phyloP scores from a whole-genome alignment of 805 yeast species.

The Pachysolen tannophilus region DNA sequence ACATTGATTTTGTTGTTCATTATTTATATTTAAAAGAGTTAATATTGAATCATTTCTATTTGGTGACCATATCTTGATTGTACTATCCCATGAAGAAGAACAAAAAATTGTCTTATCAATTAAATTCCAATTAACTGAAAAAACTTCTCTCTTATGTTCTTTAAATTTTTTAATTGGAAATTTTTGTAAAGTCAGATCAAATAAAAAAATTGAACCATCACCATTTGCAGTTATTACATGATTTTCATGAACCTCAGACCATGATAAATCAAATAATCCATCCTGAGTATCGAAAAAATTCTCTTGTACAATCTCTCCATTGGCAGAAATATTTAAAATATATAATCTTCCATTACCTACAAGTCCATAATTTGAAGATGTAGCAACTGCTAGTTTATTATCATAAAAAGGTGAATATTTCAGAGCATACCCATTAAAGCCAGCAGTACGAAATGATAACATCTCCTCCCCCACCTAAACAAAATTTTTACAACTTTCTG shows the following conservation, averaged over 20 bases:
- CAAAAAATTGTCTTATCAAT: conserved; percentile 50
- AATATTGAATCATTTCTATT: conserved; percentile 44
- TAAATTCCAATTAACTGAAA: conserved; percentile 28
- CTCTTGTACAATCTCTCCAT: conserved; percentile 52
- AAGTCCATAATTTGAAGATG: conserved; percentile 87
- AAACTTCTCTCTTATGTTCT: conserved; percentile 54
- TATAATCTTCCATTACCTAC: conserved; percentile 88
- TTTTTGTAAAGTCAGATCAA: conserved; percentile 59
- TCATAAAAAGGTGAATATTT: conserved; percentile 91
- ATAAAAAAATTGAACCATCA: conserved; percentile 80
- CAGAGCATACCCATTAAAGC: conserved; percentile 81
- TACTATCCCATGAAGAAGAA: conserved; percentile 89
- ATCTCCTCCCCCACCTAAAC: no score
- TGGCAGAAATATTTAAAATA: conserved; percentile 57
- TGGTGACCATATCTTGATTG: conserved; percentile 75
- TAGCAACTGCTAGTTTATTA: conserved; percentile 80
- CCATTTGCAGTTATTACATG: conserved; percentile 81
- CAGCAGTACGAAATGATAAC: conserved; percentile 68
- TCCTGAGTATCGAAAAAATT: conserved; percentile 83
- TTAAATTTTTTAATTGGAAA: conserved; percentile 69
- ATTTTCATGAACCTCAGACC: conserved; percentile 90
- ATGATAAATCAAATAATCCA: conserved; percentile 77
- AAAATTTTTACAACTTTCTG: no score
- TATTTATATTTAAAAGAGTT: conserved; percentile 37
- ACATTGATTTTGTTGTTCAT: conserved; percentile 38